Conservation (phyloP, 179 eudicot species). For the Silene noctiflora region DNA sequence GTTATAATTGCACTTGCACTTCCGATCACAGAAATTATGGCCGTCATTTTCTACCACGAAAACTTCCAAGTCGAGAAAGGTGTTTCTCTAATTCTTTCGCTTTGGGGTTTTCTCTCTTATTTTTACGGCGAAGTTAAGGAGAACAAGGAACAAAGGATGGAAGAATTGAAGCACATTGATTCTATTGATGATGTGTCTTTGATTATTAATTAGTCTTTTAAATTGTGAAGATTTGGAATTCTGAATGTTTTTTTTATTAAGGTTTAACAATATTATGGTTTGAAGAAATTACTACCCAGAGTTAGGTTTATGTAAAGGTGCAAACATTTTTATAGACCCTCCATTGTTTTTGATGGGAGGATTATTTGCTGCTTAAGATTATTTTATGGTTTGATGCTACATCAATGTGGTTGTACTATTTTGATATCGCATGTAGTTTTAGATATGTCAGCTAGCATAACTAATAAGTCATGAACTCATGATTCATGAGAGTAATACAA, state of each 20-base stretch:
- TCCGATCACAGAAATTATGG: slow-evolving; percentile 49
- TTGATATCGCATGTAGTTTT: too few relatives aligned
- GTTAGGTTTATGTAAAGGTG: too few relatives aligned
- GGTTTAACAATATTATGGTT: too few relatives aligned
- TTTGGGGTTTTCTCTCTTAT: slow-evolving; percentile 67
- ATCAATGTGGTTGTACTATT: too few relatives aligned
- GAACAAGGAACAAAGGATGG: slow-evolving; percentile 21
- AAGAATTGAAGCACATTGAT: neutral
- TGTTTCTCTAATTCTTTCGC: slow-evolving; percentile 48
- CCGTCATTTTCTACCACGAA: slow-evolving; percentile 49
- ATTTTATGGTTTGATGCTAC: too few relatives aligned
- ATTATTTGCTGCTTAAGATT: neutral
- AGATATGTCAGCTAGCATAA: too few relatives aligned
- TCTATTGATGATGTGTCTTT: neutral
- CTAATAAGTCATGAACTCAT: too few relatives aligned
- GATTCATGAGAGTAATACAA: too few relatives aligned
- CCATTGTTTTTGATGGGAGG: slow-evolving; percentile 8
- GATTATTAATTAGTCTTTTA: neutral
- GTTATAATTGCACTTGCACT: slow-evolving; percentile 45
- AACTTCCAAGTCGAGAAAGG: slow-evolving; percentile 54
- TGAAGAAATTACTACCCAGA: too few relatives aligned
- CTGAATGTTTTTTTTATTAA: neutral
- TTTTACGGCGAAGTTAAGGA: slow-evolving; percentile 49
- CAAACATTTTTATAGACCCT: neutral
- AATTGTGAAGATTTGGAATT: neutral